Conservation (phyloP, 179 eudicot genomes). For the Beta lomatogona region DNA sequence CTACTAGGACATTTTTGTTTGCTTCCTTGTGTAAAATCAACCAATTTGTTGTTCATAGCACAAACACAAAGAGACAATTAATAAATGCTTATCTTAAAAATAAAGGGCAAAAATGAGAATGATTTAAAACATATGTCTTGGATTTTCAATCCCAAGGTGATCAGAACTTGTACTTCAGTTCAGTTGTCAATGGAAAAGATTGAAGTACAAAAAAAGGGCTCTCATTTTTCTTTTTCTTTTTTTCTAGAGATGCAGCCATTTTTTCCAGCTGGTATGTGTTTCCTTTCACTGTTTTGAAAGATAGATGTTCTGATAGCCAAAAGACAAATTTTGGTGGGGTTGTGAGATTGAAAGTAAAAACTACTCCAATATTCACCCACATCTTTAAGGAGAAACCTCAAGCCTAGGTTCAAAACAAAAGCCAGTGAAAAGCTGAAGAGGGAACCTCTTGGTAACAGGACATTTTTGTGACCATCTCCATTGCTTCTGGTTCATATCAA, state of each 20-base stretch:
- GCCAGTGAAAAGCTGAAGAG: constrained; percentile 93
- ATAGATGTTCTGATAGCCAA: constrained; percentile 16
- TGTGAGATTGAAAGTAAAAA: background rate
- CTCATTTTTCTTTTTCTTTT: background rate
- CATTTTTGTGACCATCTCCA: constrained; percentile 96
- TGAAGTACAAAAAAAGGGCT: background rate
- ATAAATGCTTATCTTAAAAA: background rate
- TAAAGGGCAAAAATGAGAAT: background rate
- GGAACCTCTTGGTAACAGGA: constrained; percentile 85
- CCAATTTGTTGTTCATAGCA: constrained; percentile 21
- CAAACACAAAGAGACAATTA: constrained; percentile 11
- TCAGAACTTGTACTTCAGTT: constrained; percentile 28
- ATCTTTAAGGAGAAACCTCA: constrained; percentile 56
- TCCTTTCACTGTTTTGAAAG: constrained; percentile 25
- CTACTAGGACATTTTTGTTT: constrained; percentile 14
- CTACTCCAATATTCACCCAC: constrained; percentile 3
- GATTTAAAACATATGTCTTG: background rate
- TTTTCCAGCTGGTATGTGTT: constrained; percentile 37
- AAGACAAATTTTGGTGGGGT: constrained; percentile 11
- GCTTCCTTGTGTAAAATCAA: constrained; percentile 19
- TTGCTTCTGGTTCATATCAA: constrained; percentile 58
- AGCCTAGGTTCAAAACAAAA: constrained; percentile 96
- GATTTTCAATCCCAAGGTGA: constrained; percentile 33
- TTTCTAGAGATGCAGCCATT: constrained; percentile 18
- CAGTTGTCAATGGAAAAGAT: constrained; percentile 22